Percentiles rank a stretch among this genome's conserved stretches.
Evolutionary conservation across 768 basidiomycete genomes (phyloP).

Genomic region (Cubamyces lactineus): DNA sequence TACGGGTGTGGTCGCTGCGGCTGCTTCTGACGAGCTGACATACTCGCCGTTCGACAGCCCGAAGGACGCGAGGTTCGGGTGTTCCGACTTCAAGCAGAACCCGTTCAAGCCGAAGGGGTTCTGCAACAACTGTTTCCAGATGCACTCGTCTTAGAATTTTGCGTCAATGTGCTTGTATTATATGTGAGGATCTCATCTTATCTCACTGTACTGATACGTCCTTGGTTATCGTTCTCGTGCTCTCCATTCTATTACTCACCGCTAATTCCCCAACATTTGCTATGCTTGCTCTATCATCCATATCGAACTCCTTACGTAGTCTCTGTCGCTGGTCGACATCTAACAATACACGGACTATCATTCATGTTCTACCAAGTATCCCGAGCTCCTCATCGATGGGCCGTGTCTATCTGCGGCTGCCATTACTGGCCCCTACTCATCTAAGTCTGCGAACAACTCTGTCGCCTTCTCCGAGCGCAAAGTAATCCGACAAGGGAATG

Average conservation of each 20-base stretch:
- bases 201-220: neutral
- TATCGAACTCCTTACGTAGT: neutral
- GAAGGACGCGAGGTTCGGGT: conserved; percentile 46
- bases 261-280: neutral
- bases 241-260: neutral
- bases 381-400: neutral
- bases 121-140: conserved; percentile 69
- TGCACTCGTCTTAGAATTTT: conserved; percentile 37
- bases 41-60: conserved; percentile 69
- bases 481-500: conserved; percentile 48
- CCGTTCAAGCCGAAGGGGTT: conserved; percentile 66
- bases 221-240: neutral
- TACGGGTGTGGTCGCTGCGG: conserved; percentile 35
- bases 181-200: neutral
- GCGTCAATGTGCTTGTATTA: neutral
- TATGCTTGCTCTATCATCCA: neutral
- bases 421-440: neutral
- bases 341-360: neutral
- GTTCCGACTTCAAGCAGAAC: conserved; percentile 64
- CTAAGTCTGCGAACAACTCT: conserved; percentile 3
- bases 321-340: neutral
- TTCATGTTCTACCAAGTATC: neutral
- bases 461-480: conserved; percentile 38
- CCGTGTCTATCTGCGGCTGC: too few relatives aligned
- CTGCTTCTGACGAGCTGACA: conserved; percentile 27